phyloP scores from a whole-genome alignment of 1,139 yeast species.

The Pichia sp. region DNA sequence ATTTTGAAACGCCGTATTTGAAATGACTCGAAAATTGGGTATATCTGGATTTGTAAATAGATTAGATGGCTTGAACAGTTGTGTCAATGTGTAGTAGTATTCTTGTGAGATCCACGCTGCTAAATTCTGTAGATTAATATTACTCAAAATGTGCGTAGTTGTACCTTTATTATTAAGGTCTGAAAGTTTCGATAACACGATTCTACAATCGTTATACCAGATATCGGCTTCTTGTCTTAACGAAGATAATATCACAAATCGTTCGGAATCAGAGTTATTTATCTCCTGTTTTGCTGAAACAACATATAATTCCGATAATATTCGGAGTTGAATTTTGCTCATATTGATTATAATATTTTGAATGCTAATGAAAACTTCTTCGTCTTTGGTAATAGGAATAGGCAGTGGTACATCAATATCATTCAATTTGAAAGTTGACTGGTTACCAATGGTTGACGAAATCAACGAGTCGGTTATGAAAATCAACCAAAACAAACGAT shows the following conservation, averaged over 20 bases:
- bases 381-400: slow-evolving; percentile 30
- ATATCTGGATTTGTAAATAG: slow-evolving; percentile 29
- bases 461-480: slow-evolving; percentile 40
- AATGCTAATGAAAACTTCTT: slow-evolving; percentile 31
- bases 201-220: slow-evolving; percentile 26
- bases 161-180: not conserved
- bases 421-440: slow-evolving; percentile 36
- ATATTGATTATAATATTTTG: slow-evolving; percentile 33
- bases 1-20: slow-evolving; percentile 10
- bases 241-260: slow-evolving; percentile 23
- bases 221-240: slow-evolving; percentile 34
- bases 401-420: slow-evolving; percentile 40
- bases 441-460: slow-evolving; percentile 36
- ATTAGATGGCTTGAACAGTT: slow-evolving; percentile 40
- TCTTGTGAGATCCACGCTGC: slow-evolving; percentile 38
- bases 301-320: slow-evolving; percentile 35
- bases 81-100: slow-evolving; percentile 35
- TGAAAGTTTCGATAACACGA: slow-evolving; percentile 5
- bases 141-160: not conserved
- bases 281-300: slow-evolving; percentile 27
- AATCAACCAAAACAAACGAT: slow-evolving; percentile 42
- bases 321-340: slow-evolving; percentile 35
- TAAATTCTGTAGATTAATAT: slow-evolving; percentile 15
- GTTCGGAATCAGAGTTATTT: slow-evolving; percentile 24
- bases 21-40: slow-evolving; percentile 9